These are phyloP conservation scores for Pythium grandisporangium DNA, from an alignment of 352 stramenopile genomes.

Conservation along the genomic window DNA sequence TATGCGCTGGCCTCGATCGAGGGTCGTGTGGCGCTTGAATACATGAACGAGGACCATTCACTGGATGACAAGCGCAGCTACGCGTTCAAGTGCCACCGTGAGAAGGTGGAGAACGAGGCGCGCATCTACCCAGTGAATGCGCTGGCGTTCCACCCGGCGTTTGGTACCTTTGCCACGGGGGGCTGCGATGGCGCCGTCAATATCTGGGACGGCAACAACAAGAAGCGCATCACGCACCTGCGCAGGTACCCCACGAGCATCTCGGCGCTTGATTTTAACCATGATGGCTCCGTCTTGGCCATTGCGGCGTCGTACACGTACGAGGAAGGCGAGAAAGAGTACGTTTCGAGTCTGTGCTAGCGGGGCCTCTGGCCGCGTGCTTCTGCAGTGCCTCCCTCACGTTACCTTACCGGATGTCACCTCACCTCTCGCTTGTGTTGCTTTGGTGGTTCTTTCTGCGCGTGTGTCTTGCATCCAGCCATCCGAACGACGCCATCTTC, in stretches of 20 bases:
- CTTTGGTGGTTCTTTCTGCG: no score
- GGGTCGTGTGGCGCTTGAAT: conserved; percentile 95
- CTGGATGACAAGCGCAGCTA: conserved; percentile 84
- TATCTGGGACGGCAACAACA: conserved; percentile 93
- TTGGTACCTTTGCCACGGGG: conserved; percentile 93
- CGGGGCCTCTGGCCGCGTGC: no score
- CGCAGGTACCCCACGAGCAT: conserved; percentile 83
- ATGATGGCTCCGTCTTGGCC: conserved; percentile 89
- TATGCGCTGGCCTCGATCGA: conserved; percentile 94
- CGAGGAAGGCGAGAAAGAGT: conserved; percentile 96
- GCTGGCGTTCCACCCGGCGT: conserved; percentile 92
- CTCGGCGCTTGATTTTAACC: conserved; percentile 91
- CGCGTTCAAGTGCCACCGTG: conserved; percentile 97
- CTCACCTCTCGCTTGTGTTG: no score
- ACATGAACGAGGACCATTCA: conserved; percentile 51
- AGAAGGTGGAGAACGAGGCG: conserved; percentile 72
- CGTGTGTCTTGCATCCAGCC: conserved; percentile 22
- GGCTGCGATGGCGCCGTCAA: conserved; percentile 92
- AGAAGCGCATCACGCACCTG: conserved; percentile 91
- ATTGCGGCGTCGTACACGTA: conserved; percentile 96
- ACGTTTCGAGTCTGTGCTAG: no score
- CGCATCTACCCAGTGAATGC: conserved; percentile 95
- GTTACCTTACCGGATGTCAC: no score
- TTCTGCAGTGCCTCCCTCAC: no score
- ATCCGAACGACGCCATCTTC: conserved; percentile 93